Conservation (phyloP, 495 filamentous ascomycete species). For the Bacidia rubella region DNA sequence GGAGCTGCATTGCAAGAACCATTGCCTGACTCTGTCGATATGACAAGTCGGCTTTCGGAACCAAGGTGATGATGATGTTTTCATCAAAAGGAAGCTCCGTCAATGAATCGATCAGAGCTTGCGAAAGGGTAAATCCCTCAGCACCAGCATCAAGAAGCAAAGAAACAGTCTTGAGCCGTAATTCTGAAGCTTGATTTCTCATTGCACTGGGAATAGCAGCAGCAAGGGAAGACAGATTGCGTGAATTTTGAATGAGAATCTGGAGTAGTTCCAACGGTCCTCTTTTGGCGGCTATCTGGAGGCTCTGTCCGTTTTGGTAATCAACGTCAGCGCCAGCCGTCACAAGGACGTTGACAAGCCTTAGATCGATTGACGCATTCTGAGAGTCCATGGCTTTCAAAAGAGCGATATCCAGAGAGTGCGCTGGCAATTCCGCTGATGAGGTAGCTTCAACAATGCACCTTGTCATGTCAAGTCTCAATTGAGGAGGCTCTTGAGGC, state of each 20-base stretch:
- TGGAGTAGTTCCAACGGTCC: conserved; percentile 10
- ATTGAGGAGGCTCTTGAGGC: background rate
- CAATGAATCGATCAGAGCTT: conserved; percentile 9
- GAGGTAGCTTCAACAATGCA: conserved; percentile 8
- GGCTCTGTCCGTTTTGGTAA: conserved; percentile 4
- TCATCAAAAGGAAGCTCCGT: conserved; percentile 4
- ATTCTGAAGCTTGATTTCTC: background rate
- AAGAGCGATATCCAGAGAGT: conserved; percentile 7
- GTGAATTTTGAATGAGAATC: conserved; percentile 1
- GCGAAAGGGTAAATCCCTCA: conserved; percentile 3
- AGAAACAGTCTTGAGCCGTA: conserved; percentile 1
- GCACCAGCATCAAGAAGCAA: conserved; percentile 10
- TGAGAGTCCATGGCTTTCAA: background rate
- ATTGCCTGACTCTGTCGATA: conserved; percentile 8
- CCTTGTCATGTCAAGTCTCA: conserved; percentile 9
- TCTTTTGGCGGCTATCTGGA: conserved; percentile 2
- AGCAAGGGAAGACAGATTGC: conserved; percentile 4
- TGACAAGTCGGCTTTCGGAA: conserved; percentile 5
- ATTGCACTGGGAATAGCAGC: conserved; percentile 7
- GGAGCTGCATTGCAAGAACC: conserved; percentile 1
- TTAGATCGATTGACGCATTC: background rate
- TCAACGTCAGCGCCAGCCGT: conserved; percentile 11
- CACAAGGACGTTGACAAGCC: conserved; percentile 6
- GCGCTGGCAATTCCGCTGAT: background rate
- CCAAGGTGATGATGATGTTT: conserved; percentile 1